Conservation (phyloP, 495 filamentous ascomycete genomes). For the Cercophora samala region DNA sequence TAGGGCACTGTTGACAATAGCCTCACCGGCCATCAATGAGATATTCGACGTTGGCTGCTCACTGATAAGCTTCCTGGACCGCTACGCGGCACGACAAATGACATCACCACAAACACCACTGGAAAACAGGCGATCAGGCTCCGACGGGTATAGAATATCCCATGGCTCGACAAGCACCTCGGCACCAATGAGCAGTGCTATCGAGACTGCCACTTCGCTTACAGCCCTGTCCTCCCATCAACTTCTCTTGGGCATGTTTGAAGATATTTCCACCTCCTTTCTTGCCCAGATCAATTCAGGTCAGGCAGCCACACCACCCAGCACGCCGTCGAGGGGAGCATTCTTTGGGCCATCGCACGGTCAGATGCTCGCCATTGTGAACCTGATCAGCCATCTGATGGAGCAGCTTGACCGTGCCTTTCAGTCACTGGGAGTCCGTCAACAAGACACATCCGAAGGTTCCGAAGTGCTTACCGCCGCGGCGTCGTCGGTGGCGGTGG, state of each 20-base stretch:
- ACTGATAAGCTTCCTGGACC: slow-evolving; percentile 18
- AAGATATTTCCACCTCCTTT: slow-evolving; percentile 13
- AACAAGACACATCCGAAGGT: not conserved
- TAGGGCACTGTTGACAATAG: not conserved
- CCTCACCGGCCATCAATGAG: slow-evolving; percentile 19
- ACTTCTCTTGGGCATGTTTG: slow-evolving; percentile 18
- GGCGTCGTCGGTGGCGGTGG: no score
- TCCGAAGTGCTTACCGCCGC: not conserved
- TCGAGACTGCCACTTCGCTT: slow-evolving; percentile 14
- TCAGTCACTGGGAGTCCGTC: not conserved
- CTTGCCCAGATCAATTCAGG: not conserved
- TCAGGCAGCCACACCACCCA: not conserved
- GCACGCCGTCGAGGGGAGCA: not conserved
- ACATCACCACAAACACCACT: not conserved
- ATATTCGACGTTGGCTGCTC: slow-evolving; percentile 20
- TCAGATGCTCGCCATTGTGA: slow-evolving; percentile 10
- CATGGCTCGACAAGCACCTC: not conserved
- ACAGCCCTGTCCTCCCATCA: slow-evolving; percentile 18
- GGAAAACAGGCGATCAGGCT: not conserved
- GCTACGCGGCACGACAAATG: slow-evolving; percentile 1
- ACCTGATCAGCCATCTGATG: slow-evolving; percentile 15
- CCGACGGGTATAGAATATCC: not conserved
- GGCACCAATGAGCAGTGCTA: slow-evolving; percentile 3
- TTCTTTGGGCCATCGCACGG: not conserved
- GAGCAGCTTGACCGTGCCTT: slow-evolving; percentile 7